These are phyloP conservation scores for Termitomyces eurrhizus DNA, from an alignment of 768 basidiomycete species.

Conservation along the genomic window DNA sequence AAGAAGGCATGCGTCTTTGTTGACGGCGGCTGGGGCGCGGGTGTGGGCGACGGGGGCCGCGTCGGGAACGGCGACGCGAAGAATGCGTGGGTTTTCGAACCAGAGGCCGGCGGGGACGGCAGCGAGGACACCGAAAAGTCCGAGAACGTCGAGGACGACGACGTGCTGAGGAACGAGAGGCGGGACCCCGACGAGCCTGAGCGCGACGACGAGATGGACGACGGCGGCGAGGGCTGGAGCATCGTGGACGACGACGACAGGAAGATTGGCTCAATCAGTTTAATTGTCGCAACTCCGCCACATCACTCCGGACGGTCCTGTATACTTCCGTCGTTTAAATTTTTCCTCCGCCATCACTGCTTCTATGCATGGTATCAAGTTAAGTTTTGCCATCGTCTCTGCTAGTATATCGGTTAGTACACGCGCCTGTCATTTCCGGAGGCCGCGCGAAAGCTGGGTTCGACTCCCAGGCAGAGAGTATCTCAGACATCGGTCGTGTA, in stretches of 20 bases:
- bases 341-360: too few species aligned
- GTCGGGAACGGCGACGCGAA: slow-evolving; percentile 43
- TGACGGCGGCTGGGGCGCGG: slow-evolving; percentile 17
- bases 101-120: slow-evolving; percentile 25
- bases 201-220: slow-evolving; percentile 17
- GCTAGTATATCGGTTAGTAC: too few species aligned
- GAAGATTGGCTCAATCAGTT: neutral
- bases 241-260: neutral
- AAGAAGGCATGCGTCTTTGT: slow-evolving; percentile 13
- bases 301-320: too few species aligned
- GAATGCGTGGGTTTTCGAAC: slow-evolving; percentile 45
- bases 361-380: too few species aligned
- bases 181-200: slow-evolving; percentile 27
- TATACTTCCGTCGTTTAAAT: too few species aligned
- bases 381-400: too few species aligned
- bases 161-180: slow-evolving; percentile 23
- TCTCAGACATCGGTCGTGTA: too few species aligned
- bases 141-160: too few species aligned
- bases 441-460: too few species aligned
- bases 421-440: too few species aligned
- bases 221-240: slow-evolving; percentile 17
- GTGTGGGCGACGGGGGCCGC: slow-evolving; percentile 29
- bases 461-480: too few species aligned
- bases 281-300: too few species aligned
- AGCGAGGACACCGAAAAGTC: slow-evolving; percentile 17